These are phyloP conservation scores for Lunasporangiospora selenospora DNA, from an alignment of 192 early-diverging fungal species.

Conservation along the genomic window DNA sequence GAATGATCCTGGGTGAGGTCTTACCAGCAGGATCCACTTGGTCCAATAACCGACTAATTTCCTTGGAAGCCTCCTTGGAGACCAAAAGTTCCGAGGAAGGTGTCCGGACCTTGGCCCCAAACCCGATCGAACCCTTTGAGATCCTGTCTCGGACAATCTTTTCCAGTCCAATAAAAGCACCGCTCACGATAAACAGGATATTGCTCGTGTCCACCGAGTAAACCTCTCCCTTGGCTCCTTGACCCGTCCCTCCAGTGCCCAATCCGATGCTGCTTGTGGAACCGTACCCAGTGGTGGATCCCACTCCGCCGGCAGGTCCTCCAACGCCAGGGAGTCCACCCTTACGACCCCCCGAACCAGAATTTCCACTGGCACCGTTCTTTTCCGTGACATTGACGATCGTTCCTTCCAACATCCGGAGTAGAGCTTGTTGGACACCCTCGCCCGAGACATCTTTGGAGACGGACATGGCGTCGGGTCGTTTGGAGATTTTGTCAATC, in stretches of 20 bases:
- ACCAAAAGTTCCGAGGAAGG: slow-evolving; percentile 22
- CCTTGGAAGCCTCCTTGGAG: slow-evolving; percentile 48
- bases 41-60: slow-evolving; percentile 54
- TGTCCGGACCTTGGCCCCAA: slow-evolving; percentile 62
- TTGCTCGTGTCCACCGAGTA: slow-evolving; percentile 86
- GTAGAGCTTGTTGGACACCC: slow-evolving; percentile 84
- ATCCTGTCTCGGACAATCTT: slow-evolving; percentile 76
- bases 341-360: slow-evolving; percentile 9
- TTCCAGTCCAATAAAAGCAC: slow-evolving; percentile 86
- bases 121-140: slow-evolving; percentile 80
- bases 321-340: slow-evolving; percentile 11
- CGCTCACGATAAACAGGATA: slow-evolving; percentile 87
- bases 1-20: neutral
- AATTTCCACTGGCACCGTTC: slow-evolving; percentile 55
- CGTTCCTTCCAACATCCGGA: slow-evolving; percentile 89
- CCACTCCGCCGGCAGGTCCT: no score
- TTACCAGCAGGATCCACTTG: slow-evolving; percentile 67
- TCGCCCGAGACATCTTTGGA: slow-evolving; percentile 88
- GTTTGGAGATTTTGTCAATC: slow-evolving; percentile 86
- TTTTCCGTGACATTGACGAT: slow-evolving; percentile 82
- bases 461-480: slow-evolving; percentile 69
- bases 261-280: neutral
- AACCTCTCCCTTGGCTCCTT: slow-evolving; percentile 68
- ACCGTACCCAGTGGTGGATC: slow-evolving; percentile 8
- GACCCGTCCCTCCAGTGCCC: slow-evolving; percentile 1